Evolutionary conservation across 345 rosid species (phyloP).

Genomic region (Rhodomyrtus tomentosa): DNA sequence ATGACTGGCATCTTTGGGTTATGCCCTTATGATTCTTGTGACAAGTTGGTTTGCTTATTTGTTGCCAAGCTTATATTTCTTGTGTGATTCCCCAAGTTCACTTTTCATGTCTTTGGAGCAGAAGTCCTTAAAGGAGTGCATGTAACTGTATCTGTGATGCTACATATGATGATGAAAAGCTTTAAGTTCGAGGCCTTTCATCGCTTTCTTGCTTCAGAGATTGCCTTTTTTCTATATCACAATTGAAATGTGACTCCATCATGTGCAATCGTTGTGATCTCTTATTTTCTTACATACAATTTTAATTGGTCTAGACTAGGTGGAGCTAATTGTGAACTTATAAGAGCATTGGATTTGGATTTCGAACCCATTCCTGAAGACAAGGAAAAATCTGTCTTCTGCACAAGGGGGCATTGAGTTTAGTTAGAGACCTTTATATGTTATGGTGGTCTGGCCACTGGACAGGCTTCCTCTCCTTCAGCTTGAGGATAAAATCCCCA

Average conservation of each 20-base stretch:
- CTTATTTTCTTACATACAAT: neutral
- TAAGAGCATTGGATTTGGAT: neutral
- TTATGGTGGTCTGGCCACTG: neutral
- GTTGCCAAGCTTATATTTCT: neutral
- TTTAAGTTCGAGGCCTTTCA: neutral
- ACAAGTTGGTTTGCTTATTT: neutral
- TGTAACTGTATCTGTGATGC: neutral
- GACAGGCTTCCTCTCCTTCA: neutral
- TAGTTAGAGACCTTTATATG: neutral
- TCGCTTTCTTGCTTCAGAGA: neutral
- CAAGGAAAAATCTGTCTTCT: neutral
- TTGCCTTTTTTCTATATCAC: neutral
- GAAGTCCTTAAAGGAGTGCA: neutral
- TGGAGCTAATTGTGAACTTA: neutral
- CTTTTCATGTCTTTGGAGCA: neutral
- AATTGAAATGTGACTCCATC: neutral
- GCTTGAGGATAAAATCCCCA: neutral
- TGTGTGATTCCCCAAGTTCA: neutral
- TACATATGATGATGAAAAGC: neutral
- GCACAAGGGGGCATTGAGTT: neutral
- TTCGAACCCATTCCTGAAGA: neutral
- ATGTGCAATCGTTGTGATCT: neutral
- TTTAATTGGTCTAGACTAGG: neutral
- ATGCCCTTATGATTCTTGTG: neutral
- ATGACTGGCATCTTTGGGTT: neutral